Evolutionary conservation across 2,329 filamentous ascomycete genomes (phyloP).

Genomic region (Microdochium paspali): DNA sequence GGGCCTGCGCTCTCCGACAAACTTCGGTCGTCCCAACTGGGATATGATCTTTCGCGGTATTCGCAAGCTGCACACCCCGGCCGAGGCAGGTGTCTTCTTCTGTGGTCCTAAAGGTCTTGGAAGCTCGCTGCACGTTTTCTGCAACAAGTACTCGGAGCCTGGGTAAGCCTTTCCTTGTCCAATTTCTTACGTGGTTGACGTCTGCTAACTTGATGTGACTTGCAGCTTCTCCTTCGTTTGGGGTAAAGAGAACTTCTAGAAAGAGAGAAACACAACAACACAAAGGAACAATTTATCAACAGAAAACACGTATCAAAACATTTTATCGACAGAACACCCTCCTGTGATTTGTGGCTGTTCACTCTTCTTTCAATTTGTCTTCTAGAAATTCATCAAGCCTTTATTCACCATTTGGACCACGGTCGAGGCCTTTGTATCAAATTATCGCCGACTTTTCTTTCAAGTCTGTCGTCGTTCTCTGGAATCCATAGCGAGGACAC

Average conservation of each 20-base stretch:
- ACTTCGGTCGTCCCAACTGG: conserved; percentile 83
- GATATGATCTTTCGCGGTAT: conserved; percentile 83
- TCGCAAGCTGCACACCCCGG: conserved; percentile 65
- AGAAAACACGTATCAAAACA: not conserved
- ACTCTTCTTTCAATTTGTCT: not conserved
- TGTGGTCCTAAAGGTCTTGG: conserved; percentile 76
- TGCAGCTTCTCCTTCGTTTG: conserved; percentile 13
- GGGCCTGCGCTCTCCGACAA: conserved; percentile 70
- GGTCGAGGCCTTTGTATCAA: not conserved
- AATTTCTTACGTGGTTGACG: conserved; percentile 3
- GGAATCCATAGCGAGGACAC: too few species aligned
- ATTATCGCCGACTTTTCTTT: too few species aligned
- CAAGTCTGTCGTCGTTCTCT: too few species aligned
- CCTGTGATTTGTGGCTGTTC: not conserved
- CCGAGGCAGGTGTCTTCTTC: conserved; percentile 74
- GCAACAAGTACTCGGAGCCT: conserved; percentile 80
- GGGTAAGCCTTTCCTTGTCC: conserved; percentile 42
- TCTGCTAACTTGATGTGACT: conserved; percentile 6
- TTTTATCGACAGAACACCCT: too few species aligned
- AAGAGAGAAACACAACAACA: not conserved
- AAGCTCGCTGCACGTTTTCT: conserved; percentile 69
- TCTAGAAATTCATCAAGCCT: not conserved
- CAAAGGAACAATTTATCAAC: not conserved
- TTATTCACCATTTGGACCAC: not conserved
- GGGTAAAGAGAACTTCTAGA: conserved; percentile 18